Base-by-base conservation (phyloP, 495 filamentous ascomycete genomes). In the Chaetomium cochliodes region DNA sequence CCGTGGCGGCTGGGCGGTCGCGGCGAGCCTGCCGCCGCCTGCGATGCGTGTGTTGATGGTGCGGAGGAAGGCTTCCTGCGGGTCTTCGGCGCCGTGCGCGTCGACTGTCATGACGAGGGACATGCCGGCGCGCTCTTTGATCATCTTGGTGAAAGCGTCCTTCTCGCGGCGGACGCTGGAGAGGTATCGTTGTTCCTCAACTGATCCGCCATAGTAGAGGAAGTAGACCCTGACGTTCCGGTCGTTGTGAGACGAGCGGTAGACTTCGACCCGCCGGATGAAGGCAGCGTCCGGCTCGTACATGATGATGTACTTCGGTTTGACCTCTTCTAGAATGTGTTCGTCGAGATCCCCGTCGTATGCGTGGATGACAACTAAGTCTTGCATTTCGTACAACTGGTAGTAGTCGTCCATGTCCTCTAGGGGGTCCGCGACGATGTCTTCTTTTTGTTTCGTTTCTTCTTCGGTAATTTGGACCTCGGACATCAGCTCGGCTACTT, bases 21-120 rank as follows among this genome's bases (percentile, higher is more conserved):
- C 93, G 23, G 91, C 85, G 5, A 98, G 78, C 26, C 89, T 85
- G 20, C 94, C 94, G 55, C 96, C 96, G 64, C 94, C 94, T 0
- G 96, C 94, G 69, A 98, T 97, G 65, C 94, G 86, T 25, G 94
- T 98, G 77, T 97, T 98, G 70, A 98, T 87, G 16, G 94, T 98
- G 60, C 94, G 87, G 26, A 98, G 85, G 75, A 98, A 98, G 33
- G 87, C 85, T 72, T 97, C 93, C 78, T 98, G 90, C 0, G 92
- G 90, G 70, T 96, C 92, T 66, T 92, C 88, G 61, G 83, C 75
- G 20, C 85, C 83, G 63, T 87, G 84, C 9, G 86, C 81, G 68
- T 96, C 92, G 58, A 85, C 81, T 0, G 79, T 82, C 76, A 97
- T 82, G 22, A 92, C 92, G 50, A 98, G 76, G 2, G 92, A 87